A percentile compares a stretch with the other conserved stretches of the same genome.
Evolutionary conservation across 345 rosid species (phyloP).

Genomic region (Sonneratia caseolaris): DNA sequence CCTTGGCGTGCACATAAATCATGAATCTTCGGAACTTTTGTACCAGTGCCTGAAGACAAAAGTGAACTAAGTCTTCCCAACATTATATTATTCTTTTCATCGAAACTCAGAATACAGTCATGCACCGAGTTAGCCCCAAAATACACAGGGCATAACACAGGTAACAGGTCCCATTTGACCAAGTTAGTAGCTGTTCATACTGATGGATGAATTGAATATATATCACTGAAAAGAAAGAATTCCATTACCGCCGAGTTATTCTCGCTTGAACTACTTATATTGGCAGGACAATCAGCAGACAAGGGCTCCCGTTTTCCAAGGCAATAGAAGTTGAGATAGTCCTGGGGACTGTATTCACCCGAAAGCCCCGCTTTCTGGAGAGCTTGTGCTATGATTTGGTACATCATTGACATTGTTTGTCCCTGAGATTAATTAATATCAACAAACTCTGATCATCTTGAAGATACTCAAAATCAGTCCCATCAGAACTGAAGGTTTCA

Average conservation of each 20-base stretch:
- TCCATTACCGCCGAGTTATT: conserved; percentile 31
- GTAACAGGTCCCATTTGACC: not conserved
- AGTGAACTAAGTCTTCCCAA: not conserved
- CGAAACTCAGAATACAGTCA: not conserved
- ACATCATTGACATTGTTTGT: conserved; percentile 71
- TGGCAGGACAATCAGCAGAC: conserved; percentile 11
- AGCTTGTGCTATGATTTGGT: conserved; percentile 37
- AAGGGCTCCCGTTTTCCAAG: conserved; percentile 53
- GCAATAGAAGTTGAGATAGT: conserved; percentile 63
- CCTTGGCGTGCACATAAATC: conserved; percentile 70
- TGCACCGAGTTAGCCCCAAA: not conserved
- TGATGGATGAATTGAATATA: not conserved
- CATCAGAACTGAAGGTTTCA: not conserved
- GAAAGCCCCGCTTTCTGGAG: conserved; percentile 38
- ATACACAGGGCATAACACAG: too few species aligned
- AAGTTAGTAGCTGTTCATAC: not conserved
- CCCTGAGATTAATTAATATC: conserved; percentile 25
- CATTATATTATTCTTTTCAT: not conserved
- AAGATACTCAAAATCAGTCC: too few species aligned
- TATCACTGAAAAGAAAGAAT: too few species aligned
- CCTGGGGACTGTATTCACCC: conserved; percentile 30
- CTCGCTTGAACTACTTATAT: conserved; percentile 22
- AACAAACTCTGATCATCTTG: not conserved
- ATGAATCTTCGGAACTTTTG: conserved; percentile 44
- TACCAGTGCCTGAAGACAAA: conserved; percentile 28